Evolutionary conservation across 2,329 filamentous ascomycete genomes (phyloP).

Genomic region (Plectosphaerella cucumerina): DNA sequence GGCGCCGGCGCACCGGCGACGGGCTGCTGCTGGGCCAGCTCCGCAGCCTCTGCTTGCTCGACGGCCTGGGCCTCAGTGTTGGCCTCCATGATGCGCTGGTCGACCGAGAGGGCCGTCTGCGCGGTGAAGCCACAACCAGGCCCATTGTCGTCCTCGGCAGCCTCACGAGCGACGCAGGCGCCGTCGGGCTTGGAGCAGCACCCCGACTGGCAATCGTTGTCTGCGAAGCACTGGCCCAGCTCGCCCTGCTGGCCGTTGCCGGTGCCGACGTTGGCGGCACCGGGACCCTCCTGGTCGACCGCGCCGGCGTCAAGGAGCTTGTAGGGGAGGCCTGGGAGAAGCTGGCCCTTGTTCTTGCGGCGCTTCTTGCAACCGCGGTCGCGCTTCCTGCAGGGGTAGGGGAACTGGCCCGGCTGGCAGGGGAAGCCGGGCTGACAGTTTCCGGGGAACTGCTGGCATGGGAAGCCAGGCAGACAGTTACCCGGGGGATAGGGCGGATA

Average conservation of each 20-base stretch:
- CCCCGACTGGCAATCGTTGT: conserved; percentile 24
- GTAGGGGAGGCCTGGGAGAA: background rate
- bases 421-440: background rate
- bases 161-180: conserved; percentile 27
- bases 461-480: background rate
- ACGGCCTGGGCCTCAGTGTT: background rate
- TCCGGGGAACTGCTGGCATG: background rate
- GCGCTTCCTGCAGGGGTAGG: background rate
- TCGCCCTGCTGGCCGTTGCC: conserved; percentile 26
- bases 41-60: background rate
- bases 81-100: background rate
- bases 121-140: conserved; percentile 27
- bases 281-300: conserved; percentile 2
- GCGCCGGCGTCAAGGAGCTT: background rate
- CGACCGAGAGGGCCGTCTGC: background rate
- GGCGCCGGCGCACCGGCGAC: background rate
- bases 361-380: background rate
- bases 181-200: conserved; percentile 27
- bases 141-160: conserved; percentile 25
- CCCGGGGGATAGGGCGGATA: background rate
- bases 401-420: background rate
- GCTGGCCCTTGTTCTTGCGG: background rate
- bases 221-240: conserved; percentile 24
- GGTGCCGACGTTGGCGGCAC: conserved; percentile 22
- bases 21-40: background rate